These are phyloP conservation scores for Mycena metata DNA, from an alignment of 768 basidiomycete genomes.

Conservation along the genomic window DNA sequence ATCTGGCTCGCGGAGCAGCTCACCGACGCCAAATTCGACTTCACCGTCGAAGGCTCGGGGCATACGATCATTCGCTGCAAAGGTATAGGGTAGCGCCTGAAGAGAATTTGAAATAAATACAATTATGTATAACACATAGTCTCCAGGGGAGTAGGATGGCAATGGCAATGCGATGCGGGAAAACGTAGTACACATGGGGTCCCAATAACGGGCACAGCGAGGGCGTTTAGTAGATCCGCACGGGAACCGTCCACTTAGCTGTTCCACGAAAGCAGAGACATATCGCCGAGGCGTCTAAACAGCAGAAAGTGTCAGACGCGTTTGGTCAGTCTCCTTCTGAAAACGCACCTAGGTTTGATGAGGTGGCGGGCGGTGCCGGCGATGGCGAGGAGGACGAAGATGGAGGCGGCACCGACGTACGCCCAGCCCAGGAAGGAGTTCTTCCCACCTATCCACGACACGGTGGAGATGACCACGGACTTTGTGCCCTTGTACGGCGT, in stretches of 20 bases:
- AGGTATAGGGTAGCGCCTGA: conserved; percentile 69
- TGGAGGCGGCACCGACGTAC: conserved; percentile 88
- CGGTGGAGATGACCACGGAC: conserved; percentile 96
- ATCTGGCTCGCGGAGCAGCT: conserved; percentile 81
- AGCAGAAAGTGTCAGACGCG: conserved; percentile 34
- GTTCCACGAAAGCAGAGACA: conserved; percentile 92
- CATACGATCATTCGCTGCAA: conserved; percentile 67
- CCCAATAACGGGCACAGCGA: conserved; percentile 29
- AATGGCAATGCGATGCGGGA: conserved; percentile 19
- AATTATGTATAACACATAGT: conserved; percentile 33
- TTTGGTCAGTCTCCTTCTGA: conserved; percentile 9
- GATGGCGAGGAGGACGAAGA: conserved; percentile 91
- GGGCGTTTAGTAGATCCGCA: neutral
- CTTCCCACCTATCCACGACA: conserved; percentile 98
- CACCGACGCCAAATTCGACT: conserved; percentile 73
- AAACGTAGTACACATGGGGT: conserved; percentile 32
- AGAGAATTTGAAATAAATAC: conserved; percentile 32
- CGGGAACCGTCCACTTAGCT: no score
- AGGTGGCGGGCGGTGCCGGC: conserved; percentile 93
- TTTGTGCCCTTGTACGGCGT: conserved; percentile 93
- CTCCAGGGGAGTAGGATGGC: no score
- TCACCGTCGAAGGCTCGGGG: conserved; percentile 59
- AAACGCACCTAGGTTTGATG: conserved; percentile 86
- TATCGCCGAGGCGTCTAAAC: conserved; percentile 84
- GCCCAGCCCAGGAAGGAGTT: conserved; percentile 99